These are phyloP conservation scores for Arthrobotrys pseudoclavata DNA, from an alignment of 2,329 filamentous ascomycete species.

Conservation along the genomic window DNA sequence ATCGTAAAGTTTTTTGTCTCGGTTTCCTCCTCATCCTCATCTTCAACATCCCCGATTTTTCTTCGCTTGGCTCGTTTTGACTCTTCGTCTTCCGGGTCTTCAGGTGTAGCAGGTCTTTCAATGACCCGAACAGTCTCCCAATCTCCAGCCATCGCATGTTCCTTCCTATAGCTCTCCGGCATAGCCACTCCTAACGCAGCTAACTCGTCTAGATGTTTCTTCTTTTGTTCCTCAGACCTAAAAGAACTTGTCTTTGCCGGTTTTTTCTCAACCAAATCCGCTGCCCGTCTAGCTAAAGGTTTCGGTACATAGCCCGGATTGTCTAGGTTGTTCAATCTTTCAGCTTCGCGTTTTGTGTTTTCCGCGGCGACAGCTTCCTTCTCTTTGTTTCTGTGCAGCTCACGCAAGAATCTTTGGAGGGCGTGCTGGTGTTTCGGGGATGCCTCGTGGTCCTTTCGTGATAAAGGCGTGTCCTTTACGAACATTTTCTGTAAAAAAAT, in stretches of 20 bases:
- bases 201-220: constrained; percentile 86
- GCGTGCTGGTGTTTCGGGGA: constrained; percentile 86
- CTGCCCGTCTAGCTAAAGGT: constrained; percentile 66
- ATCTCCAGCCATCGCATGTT: constrained; percentile 89
- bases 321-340: constrained; percentile 78
- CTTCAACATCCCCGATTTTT: constrained; percentile 64
- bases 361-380: constrained; percentile 84
- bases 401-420: constrained; percentile 89
- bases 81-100: constrained; percentile 68
- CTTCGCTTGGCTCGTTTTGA: constrained; percentile 76
- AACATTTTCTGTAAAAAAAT: constrained; percentile 71
- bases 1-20: constrained; percentile 62
- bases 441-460: constrained; percentile 88
- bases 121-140: constrained; percentile 81
- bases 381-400: constrained; percentile 87
- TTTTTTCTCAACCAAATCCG: constrained; percentile 69
- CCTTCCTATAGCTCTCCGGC: constrained; percentile 80
- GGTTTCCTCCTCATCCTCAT: constrained; percentile 63
- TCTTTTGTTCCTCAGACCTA: constrained; percentile 72
- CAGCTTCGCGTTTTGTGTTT: constrained; percentile 84
- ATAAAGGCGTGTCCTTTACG: constrained; percentile 92
- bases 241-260: constrained; percentile 32
- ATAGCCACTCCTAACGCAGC: constrained; percentile 88
- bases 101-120: constrained; percentile 67
- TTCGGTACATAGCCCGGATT: constrained; percentile 63